Base-by-base conservation (phyloP, 139 green algal species). In the Tetradesmus lagerheimii region DNA sequence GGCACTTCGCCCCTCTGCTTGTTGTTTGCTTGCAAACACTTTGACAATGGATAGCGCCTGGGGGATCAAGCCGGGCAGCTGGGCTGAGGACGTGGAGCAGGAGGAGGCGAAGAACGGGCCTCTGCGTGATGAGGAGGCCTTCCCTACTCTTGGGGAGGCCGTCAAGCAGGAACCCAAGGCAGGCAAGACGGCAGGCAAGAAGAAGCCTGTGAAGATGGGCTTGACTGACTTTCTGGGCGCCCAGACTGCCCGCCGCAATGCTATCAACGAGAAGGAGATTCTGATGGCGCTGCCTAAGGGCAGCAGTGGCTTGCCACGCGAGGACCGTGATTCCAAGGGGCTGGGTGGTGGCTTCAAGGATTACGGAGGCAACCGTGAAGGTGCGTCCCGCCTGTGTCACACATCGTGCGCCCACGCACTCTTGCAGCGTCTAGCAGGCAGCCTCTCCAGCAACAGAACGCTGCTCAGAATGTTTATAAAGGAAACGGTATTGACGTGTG, bases 301-400 rank as follows among this genome's bases (percentile, higher is more conserved):
- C 0, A 92, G 94, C 16, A 89, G 94, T 74, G 93, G 94, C 5
- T 66, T 88, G 5, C 88, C 57, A 15, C 86, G 87, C 29, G 89
- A 89, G 3, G 94, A 94, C 23, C 93, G 91, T 15, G 95, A 96
- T 1, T 92, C 94, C 57, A 86, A 43, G 3, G 89, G 88, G 15
- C 50, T 98, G 0, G 96, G 96, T 18, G 96, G 96, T 25, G 96
- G 66, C 35, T 98, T 98, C 87, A 90, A 91, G 18, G 94, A 93
- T 16, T 98, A 97, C 35, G 96, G 96, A 0, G 93, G 94, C n/a
- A 88, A 96, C 81, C 88, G 93, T 12, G 89, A 86, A 11, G 91
- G 83, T 80, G 86, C 43, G 76, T 76, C 18, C n/a, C 45, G 62
- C 79, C 75, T 81, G 80, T 71, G 41, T 57, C 35, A 41, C 38